Base-by-base conservation (phyloP, 805 yeast genomes). In the Yarrowia yakushimensis region DNA sequence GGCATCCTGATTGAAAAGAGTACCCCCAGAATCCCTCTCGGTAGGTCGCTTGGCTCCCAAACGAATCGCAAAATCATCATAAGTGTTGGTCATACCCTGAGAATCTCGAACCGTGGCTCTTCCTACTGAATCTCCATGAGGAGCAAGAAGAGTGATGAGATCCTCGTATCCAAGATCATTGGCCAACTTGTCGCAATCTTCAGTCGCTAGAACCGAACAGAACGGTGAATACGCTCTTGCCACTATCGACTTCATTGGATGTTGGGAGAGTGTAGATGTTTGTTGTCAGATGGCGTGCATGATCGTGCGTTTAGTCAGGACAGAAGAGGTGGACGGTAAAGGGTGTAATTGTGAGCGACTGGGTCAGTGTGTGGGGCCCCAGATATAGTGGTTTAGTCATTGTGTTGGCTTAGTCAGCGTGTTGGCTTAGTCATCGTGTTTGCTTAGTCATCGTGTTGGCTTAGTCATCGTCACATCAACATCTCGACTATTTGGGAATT, bases 121-220 rank as follows among this genome's bases (percentile, higher is more conserved):
- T 62, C 80, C 80, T 43, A 74, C 75, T 30, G 81, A 15, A 8
- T 39, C 82, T 9, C 86, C 86, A 68, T 81, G 81, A 0, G 85
- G 84, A 64, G 75, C 73, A 20, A 84, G 65, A 46, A 83, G 67
- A 65, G 78, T 81, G 46, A 81, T 73, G 17, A 79, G 69, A 5
- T 83, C 78, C 60, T 73, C 72, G 59, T 71, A 71, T n/a, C 82
- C 76, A 42, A 75, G 70, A 8, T 69, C 66, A 54, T 76, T 78
- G 17, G 82, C 75, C 5, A 78, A 60, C 4, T 69, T 62, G 63
- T 82, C 84, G 3, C 80, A 81, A 55, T 72, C 75, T 31, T 69
- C 76, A 0, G 85, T 76, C 4, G 82, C 73, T 9, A 39, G 15
- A 9, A 55, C 37, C 15, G 61, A 39, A 22, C 61, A 55, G 37